These are phyloP conservation scores for Colletotrichum filicis DNA, from an alignment of 2,329 filamentous ascomycete genomes.

Conservation along the genomic window DNA sequence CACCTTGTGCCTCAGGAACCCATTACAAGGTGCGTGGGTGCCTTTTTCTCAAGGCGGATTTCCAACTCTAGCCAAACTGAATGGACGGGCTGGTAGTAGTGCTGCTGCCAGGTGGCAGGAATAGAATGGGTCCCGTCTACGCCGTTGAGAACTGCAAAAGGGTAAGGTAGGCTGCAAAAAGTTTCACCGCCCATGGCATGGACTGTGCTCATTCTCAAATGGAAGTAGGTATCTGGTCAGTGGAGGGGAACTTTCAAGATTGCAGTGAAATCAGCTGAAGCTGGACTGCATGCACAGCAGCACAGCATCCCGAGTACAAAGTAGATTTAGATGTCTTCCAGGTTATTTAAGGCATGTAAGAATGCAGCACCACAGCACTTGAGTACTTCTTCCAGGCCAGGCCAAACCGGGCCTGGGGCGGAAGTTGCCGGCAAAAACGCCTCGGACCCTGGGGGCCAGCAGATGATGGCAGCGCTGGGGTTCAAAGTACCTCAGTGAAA, in stretches of 20 bases:
- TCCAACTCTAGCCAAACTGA: background rate
- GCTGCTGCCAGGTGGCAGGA: background rate
- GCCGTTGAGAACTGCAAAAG: background rate
- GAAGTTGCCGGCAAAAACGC: conserved; percentile 32
- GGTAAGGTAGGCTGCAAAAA: background rate
- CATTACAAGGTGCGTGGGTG: background rate
- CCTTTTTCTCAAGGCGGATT: background rate
- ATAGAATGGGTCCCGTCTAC: background rate
- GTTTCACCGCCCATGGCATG: conserved; percentile 12
- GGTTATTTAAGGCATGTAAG: background rate
- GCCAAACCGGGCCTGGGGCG: conserved; percentile 10
- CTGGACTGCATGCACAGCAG: background rate
- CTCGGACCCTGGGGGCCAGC: conserved; percentile 16
- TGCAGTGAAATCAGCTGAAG: conserved; percentile 11
- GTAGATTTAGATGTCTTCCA: background rate
- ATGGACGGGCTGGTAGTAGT: background rate
- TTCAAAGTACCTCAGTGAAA: conserved; percentile 21
- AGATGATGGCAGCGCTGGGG: conserved; percentile 23
- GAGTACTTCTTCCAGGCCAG: background rate
- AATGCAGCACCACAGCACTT: background rate
- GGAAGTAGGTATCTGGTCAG: background rate
- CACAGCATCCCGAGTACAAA: background rate
- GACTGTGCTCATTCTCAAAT: background rate
- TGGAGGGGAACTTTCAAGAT: background rate
- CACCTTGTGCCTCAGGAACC: background rate